phyloP scores from a whole-genome alignment of 2,329 filamentous ascomycete species.

The Byssoonygena ceratinophila region DNA sequence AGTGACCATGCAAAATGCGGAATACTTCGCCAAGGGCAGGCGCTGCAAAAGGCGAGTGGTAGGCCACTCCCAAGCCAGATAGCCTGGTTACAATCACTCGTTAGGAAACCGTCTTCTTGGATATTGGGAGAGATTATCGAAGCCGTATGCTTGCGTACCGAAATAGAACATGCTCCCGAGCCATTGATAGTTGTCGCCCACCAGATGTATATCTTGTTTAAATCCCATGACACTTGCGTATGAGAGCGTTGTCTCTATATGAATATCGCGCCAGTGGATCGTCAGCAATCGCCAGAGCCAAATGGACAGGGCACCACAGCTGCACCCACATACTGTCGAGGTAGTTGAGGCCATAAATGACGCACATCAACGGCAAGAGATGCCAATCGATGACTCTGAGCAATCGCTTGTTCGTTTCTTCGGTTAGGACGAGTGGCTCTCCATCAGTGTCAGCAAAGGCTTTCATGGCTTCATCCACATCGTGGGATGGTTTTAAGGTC shows the following conservation, averaged over 20 bases:
- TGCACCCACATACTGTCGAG: constrained; percentile 40
- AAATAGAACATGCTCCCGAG: constrained; percentile 44
- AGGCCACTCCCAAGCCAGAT: constrained; percentile 53
- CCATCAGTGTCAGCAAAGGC: constrained; percentile 40
- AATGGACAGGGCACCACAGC: no score
- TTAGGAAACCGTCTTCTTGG: not conserved
- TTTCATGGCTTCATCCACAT: constrained; percentile 50
- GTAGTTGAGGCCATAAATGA: constrained; percentile 50
- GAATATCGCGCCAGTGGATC: constrained; percentile 10
- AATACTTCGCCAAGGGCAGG: constrained; percentile 57
- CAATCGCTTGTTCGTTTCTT: constrained; percentile 48
- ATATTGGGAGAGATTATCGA: constrained; percentile 20
- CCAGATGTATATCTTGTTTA: constrained; percentile 41
- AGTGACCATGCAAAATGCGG: constrained; percentile 47
- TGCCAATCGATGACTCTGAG: constrained; percentile 53
- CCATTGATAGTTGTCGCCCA: constrained; percentile 45
- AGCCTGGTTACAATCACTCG: constrained; percentile 25
- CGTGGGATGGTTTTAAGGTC: constrained; percentile 15
- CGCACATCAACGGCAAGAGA: constrained; percentile 50
- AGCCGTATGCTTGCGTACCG: constrained; percentile 28
- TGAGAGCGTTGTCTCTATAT: constrained; percentile 19
- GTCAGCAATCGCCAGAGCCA: constrained; percentile 34
- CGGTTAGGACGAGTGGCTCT: constrained; percentile 44
- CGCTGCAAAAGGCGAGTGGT: constrained; percentile 55
- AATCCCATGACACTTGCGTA: constrained; percentile 49